Base-by-base conservation (phyloP, 495 filamentous ascomycete species). In the Poronia punctata region DNA sequence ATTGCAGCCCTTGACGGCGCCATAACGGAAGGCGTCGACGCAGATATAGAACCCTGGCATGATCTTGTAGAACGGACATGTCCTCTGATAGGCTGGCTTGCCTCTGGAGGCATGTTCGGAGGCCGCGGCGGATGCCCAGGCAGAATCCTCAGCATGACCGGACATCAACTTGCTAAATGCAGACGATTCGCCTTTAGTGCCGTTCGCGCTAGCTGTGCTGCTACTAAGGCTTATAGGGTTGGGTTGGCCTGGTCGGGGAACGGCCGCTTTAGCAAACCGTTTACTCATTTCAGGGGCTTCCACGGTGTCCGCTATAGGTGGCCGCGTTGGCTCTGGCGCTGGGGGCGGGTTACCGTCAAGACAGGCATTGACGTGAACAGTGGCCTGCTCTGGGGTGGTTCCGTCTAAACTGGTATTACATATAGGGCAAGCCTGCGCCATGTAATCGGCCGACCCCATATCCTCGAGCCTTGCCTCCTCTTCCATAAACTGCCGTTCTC, bases 21-120 rank as follows among this genome's bases (percentile, higher is more conserved):
- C 93, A 53, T 97, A 99, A 5, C 88, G 79, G 60, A 99, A 97
- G 0, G 93, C 92, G 59, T 99, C 92, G 3, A 98, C 92, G 39
- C 86, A 89, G 45, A 97, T 93, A 37, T 74, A 84, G 45, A 96
- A 83, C 1, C 86, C 86, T 2, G 88, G 86, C 61, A 99, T 75
- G 43, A 97, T 94, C 60, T 99, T 99, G 66, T 97, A 99, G 56
- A 98, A 99, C 0, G 92, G 92, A 57, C 92, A 99, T 1, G 84
- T 94, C 36, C 93, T 74, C 52, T 88, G 72, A 58, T 88, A 89
- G 1, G 90, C 81, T 28, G 85, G 85, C 59, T 89, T 95, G n/a
- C 92, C 92, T 16, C 86, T 74, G 5, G 86, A 80, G 2, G 79
- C 72, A 4, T 74, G 64, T 56, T 95, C 86, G 0, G 83, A 71